phyloP scores from a whole-genome alignment of 495 filamentous ascomycete species.

The Podospora anserina region DNA sequence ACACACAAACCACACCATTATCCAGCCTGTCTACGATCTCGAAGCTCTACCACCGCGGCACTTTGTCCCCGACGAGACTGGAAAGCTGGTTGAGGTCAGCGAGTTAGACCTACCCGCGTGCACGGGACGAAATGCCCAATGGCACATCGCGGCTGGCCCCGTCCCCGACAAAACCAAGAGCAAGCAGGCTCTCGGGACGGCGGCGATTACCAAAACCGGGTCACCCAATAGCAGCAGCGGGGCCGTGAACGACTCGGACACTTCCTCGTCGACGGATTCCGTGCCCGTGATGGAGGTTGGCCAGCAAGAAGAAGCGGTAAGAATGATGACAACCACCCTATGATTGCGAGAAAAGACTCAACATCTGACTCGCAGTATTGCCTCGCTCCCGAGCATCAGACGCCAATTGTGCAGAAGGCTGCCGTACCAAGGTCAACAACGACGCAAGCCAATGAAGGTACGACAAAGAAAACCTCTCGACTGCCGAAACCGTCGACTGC shows the following conservation, averaged over 20 bases:
- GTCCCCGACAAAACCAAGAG: neutral
- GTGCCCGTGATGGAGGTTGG: neutral
- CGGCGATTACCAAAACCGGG: neutral
- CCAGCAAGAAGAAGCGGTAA: neutral
- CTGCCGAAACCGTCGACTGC: neutral
- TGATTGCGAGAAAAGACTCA: neutral
- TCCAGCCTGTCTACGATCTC: conserved; percentile 52
- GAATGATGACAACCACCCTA: neutral
- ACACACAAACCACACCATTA: conserved; percentile 51
- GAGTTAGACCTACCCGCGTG: conserved; percentile 11
- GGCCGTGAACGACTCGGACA: neutral
- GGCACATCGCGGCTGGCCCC: conserved; percentile 1
- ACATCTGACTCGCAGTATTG: neutral
- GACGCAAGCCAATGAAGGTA: neutral
- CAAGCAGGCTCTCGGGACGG: neutral
- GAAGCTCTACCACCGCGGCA: conserved; percentile 35
- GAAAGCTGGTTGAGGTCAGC: conserved; percentile 5
- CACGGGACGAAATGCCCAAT: conserved; percentile 4
- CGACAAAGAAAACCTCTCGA: neutral
- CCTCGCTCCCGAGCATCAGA: neutral
- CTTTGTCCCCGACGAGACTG: conserved; percentile 16
- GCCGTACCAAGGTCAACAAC: neutral
- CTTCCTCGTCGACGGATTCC: neutral
- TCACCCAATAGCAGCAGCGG: neutral
- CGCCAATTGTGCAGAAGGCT: neutral